These are phyloP conservation scores for Paramecium bursaria DNA, from an alignment of 73 alveolate species.

Conservation along the genomic window DNA sequence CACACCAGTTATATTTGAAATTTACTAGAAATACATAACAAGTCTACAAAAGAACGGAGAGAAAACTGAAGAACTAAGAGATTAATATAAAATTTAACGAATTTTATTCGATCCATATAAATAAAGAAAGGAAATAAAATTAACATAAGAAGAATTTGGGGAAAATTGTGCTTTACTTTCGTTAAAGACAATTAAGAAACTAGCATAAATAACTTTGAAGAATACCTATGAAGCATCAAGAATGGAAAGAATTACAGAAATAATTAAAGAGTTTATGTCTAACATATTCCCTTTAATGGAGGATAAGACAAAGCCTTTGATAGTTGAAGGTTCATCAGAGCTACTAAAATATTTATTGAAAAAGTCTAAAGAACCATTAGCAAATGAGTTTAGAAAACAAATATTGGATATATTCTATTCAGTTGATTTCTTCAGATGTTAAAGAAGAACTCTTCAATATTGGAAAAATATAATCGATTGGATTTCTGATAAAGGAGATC, in stretches of 20 bases:
- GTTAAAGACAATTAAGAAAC: constrained; percentile 14
- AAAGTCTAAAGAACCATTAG: constrained; percentile 33
- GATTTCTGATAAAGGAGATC: constrained; percentile 64
- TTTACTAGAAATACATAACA: not conserved
- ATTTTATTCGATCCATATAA: not conserved
- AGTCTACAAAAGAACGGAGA: not conserved
- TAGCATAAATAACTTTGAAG: constrained; percentile 2
- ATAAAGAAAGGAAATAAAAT: not conserved
- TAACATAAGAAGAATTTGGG: not conserved
- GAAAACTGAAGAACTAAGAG: constrained; percentile 16
- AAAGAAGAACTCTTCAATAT: constrained; percentile 43
- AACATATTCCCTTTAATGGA: constrained; percentile 6
- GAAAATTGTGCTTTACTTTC: not conserved
- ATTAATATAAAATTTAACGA: not conserved
- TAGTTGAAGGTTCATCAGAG: constrained; percentile 62
- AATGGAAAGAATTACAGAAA: constrained; percentile 50
- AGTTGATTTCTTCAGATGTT: constrained; percentile 64
- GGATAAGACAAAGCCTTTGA: not conserved
- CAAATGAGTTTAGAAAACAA: constrained; percentile 46
- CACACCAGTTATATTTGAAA: constrained; percentile 61
- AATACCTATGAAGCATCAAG: constrained; percentile 59
- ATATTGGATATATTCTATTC: constrained; percentile 31
- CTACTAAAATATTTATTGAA: constrained; percentile 41
- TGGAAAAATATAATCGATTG: constrained; percentile 67
- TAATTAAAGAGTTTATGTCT: constrained; percentile 46